Conservation (phyloP, 352 stramenopile species). For the Phytophthora rubi region DNA sequence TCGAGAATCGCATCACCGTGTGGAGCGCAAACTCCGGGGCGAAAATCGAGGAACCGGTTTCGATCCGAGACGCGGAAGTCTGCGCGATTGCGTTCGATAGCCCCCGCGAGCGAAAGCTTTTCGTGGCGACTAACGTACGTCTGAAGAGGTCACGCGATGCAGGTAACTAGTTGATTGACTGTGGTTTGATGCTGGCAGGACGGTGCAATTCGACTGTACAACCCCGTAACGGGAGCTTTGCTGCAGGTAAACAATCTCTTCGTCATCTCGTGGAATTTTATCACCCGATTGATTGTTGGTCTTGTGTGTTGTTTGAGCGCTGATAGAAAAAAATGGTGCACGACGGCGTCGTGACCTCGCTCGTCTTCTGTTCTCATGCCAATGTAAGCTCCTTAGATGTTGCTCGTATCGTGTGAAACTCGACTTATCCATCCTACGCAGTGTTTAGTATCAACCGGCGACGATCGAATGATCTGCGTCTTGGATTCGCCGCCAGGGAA, state of each 20-base stretch:
- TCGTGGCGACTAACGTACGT: constrained; percentile 70
- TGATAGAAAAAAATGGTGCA: constrained; percentile 60
- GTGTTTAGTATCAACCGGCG: constrained; percentile 72
- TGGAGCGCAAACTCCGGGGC: constrained; percentile 70
- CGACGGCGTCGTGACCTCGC: constrained; percentile 58
- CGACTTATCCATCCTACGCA: constrained; percentile 12
- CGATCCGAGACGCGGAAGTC: constrained; percentile 55
- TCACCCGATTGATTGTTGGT: not conserved
- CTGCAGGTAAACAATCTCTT: constrained; percentile 40
- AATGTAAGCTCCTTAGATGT: constrained; percentile 42
- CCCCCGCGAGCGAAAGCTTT: constrained; percentile 72
- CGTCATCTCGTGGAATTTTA: not conserved
- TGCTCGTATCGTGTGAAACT: no score
- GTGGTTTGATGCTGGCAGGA: constrained; percentile 41
- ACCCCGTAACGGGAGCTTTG: constrained; percentile 65
- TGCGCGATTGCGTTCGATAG: constrained; percentile 68
- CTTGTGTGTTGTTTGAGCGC: not conserved
- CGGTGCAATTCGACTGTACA: constrained; percentile 67
- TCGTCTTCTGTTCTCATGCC: constrained; percentile 65
- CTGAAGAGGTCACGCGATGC: no score
- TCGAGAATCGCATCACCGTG: constrained; percentile 67
- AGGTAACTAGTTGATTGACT: not conserved
- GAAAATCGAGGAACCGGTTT: constrained; percentile 62
- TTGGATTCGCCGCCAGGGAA: constrained; percentile 52
- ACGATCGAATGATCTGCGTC: constrained; percentile 64